Conservation (phyloP, 805 yeast genomes). For the Suhomyces sp. region DNA sequence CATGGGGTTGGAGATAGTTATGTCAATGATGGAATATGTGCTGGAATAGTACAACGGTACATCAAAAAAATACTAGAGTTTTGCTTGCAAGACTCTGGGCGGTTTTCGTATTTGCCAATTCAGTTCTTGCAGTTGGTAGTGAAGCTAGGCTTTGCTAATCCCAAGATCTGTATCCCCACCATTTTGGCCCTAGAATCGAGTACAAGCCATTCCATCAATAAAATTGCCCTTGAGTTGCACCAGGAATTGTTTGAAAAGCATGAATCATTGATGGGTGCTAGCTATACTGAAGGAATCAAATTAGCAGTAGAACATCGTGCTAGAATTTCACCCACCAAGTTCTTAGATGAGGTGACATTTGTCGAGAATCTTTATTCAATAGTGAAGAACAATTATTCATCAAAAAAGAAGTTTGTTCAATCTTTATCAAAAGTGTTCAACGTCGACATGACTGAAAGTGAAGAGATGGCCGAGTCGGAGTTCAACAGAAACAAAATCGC, state of each 20-base stretch:
- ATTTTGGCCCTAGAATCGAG: constrained; percentile 68
- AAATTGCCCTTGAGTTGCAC: constrained; percentile 53
- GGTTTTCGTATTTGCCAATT: constrained; percentile 49
- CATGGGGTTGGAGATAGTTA: constrained; percentile 50
- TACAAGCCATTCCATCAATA: constrained; percentile 37
- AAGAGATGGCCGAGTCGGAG: background rate
- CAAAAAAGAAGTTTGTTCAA: constrained; percentile 39
- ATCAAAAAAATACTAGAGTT: constrained; percentile 45
- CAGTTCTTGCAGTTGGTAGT: constrained; percentile 55
- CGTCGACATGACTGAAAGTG: constrained; percentile 7
- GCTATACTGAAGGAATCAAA: constrained; percentile 61
- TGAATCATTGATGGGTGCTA: constrained; percentile 66
- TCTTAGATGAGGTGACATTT: constrained; percentile 29
- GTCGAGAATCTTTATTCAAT: constrained; percentile 42
- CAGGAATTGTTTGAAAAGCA: constrained; percentile 57
- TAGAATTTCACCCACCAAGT: constrained; percentile 15
- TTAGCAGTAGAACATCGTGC: constrained; percentile 48
- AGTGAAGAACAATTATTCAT: constrained; percentile 37
- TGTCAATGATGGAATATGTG: constrained; percentile 67
- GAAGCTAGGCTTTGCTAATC: constrained; percentile 70
- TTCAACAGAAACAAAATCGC: constrained; percentile 2
- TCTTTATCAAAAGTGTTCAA: constrained; percentile 18
- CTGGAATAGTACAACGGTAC: constrained; percentile 68
- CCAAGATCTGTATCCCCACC: constrained; percentile 65
- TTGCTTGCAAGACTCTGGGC: constrained; percentile 46